Base-by-base conservation (phyloP, 2,329 filamentous ascomycete species). In the Neonectria neomacrospora region DNA sequence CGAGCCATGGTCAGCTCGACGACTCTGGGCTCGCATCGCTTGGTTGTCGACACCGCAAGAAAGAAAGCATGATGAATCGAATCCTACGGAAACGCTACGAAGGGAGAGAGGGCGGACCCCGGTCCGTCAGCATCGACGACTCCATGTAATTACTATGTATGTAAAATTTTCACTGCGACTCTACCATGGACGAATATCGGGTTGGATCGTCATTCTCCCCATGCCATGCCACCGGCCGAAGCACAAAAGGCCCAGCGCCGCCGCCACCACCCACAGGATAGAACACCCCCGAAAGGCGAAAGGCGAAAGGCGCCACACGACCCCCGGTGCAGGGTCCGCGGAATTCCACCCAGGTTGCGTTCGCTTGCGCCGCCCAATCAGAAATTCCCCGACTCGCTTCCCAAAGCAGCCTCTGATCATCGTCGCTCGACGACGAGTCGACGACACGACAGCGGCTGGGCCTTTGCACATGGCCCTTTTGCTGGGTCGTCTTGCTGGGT, bases 291-390 rank as follows among this genome's bases (percentile, higher is more conserved):
- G n/a, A 41, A 30, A 50, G n/a, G 47, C 47, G 26, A n/a, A n/a
- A n/a, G n/a, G n/a, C 28, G n/a, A 41, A 30, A 50, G n/a, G 47
- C 47, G 26, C 47, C 47, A 50, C 47, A 48, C 26, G n/a, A 50
- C 30, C 39, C 53, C 53, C 54, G 20, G 54, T 44, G 41, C 28
- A 64, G 54, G 45, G 54, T 66, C 68, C 56, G 70, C 68, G 70
- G 70, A 72, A 72, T 70, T 63, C 52, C 51, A 60, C 55, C 63
- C 59, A 64, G 53, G 64, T 66, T 66, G 58, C 55, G 58, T 71
- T 75, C 73, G 73, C 73, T 73, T 75, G 62, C 42, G 48, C 47
- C 50, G 45, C 7, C 72, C 74, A 75, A 75, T 75, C 63, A 75
- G 59, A 70, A 71, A 71, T 67, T 72, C 65, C 63, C 68, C 71